These are phyloP conservation scores for Boletellus emodensis DNA, from an alignment of 768 basidiomycete species.

Conservation along the genomic window DNA sequence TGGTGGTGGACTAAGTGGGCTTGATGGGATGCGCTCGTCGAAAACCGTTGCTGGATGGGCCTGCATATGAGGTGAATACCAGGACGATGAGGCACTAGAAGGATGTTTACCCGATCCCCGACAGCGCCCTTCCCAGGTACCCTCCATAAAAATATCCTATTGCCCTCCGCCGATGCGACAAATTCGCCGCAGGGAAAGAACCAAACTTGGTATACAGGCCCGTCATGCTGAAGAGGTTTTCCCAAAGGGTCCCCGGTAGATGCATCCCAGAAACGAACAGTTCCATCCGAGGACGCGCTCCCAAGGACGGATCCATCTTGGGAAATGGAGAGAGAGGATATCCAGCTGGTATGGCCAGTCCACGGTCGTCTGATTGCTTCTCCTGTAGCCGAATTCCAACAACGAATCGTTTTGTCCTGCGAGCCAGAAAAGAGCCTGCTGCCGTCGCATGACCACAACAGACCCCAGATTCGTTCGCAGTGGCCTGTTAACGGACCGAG, in stretches of 20 bases:
- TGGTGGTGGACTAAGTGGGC: too few relatives aligned
- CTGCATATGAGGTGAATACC: too few relatives aligned
- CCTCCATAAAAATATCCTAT: too few relatives aligned
- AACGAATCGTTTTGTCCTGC: background rate
- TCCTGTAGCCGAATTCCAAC: background rate
- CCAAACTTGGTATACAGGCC: background rate
- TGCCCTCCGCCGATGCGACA: background rate
- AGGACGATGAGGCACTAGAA: too few relatives aligned
- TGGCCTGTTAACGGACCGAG: too few relatives aligned
- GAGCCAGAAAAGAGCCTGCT: background rate
- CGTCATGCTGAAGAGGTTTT: background rate
- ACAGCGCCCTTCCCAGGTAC: too few relatives aligned
- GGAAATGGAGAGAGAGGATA: too few relatives aligned
- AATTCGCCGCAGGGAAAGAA: slow-evolving; percentile 6
- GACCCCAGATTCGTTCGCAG: background rate
- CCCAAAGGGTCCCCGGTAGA: background rate
- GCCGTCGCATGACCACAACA: slow-evolving; percentile 1
- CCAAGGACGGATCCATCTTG: too few relatives aligned
- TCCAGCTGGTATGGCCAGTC: too few relatives aligned
- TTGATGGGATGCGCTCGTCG: too few relatives aligned
- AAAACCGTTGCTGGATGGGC: too few relatives aligned
- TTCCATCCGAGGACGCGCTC: background rate
- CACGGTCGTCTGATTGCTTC: background rate
- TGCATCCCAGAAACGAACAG: background rate
- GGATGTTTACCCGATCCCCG: too few relatives aligned